Conservation (phyloP, 2,329 filamentous ascomycete species). For the Fusarium illudens region DNA sequence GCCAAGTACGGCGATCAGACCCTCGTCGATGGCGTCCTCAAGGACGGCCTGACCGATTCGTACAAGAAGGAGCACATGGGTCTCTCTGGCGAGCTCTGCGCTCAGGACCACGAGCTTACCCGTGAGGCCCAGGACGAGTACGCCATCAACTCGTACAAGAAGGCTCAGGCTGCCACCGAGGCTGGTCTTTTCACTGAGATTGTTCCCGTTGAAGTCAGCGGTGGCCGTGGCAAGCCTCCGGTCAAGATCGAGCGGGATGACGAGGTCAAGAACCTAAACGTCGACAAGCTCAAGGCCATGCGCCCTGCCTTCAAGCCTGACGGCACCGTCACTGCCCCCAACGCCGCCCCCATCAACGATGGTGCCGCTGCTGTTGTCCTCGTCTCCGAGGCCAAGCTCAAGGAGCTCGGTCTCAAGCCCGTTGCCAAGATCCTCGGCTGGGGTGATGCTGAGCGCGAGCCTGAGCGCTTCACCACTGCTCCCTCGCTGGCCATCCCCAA, state of each 20-base stretch:
- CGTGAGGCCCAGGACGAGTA: slow-evolving; percentile 94
- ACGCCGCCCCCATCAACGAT: slow-evolving; percentile 95
- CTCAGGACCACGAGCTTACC: slow-evolving; percentile 79
- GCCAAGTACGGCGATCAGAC: slow-evolving; percentile 94
- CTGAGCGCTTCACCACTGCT: slow-evolving; percentile 94
- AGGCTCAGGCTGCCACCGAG: slow-evolving; percentile 86
- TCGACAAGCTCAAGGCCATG: slow-evolving; percentile 83
- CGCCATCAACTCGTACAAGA: slow-evolving; percentile 93
- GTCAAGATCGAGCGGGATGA: slow-evolving; percentile 86
- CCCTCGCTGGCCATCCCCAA: slow-evolving; percentile 96
- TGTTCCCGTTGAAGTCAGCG: slow-evolving; percentile 84
- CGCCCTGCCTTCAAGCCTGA: slow-evolving; percentile 83
- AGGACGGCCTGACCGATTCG: slow-evolving; percentile 93
- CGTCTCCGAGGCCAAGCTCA: slow-evolving; percentile 91
- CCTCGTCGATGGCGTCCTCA: slow-evolving; percentile 89
- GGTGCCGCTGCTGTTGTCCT: slow-evolving; percentile 92
- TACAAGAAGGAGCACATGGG: slow-evolving; percentile 99
- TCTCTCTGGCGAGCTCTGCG: slow-evolving; percentile 89
- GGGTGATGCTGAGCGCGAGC: slow-evolving; percentile 91
- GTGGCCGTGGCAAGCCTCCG: slow-evolving; percentile 88
- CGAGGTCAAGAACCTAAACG: slow-evolving; percentile 93
- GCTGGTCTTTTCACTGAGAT: slow-evolving; percentile 90
- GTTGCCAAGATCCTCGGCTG: slow-evolving; percentile 97
- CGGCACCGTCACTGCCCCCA: slow-evolving; percentile 94
- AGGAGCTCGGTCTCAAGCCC: slow-evolving; percentile 89